These are phyloP conservation scores for Byssoonygena ceratinophila DNA, from an alignment of 2,329 filamentous ascomycete species.

Conservation along the genomic window DNA sequence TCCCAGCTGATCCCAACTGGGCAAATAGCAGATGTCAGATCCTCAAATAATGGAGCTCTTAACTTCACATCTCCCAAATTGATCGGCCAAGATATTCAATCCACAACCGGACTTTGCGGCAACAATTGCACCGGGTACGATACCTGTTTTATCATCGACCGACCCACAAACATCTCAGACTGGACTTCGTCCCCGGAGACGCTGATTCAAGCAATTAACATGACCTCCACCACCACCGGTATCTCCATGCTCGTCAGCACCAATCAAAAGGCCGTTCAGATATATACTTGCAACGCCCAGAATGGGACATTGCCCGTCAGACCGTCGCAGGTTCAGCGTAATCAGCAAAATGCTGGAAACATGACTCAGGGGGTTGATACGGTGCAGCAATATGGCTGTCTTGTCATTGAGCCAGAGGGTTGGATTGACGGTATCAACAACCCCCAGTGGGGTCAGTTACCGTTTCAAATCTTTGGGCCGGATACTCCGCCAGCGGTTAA, in stretches of 20 bases:
- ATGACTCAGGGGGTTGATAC: slow-evolving; percentile 31
- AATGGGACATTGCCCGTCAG: slow-evolving; percentile 50
- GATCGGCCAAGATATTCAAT: slow-evolving; percentile 58
- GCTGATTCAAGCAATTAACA: slow-evolving; percentile 45
- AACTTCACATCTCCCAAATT: slow-evolving; percentile 69
- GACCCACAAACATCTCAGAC: slow-evolving; percentile 24
- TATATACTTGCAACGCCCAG: slow-evolving; percentile 72
- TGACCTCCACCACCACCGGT: slow-evolving; percentile 60
- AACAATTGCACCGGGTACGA: slow-evolving; percentile 76
- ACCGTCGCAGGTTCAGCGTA: slow-evolving; percentile 38
- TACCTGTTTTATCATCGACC: slow-evolving; percentile 43
- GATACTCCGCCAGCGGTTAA: slow-evolving; percentile 33
- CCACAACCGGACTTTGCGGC: slow-evolving; percentile 64
- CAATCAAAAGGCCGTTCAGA: slow-evolving; percentile 78
- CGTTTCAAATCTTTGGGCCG: slow-evolving; percentile 34
- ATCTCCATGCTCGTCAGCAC: slow-evolving; percentile 72
- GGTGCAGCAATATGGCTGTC: slow-evolving; percentile 61
- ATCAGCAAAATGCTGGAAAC: slow-evolving; percentile 44
- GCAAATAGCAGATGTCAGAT: slow-evolving; percentile 63
- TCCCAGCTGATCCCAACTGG: slow-evolving; percentile 65
- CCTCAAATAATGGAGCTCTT: slow-evolving; percentile 45
- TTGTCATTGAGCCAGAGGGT: slow-evolving; percentile 86
- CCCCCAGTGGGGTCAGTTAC: slow-evolving; percentile 65
- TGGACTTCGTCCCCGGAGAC: slow-evolving; percentile 25
- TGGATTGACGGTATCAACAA: slow-evolving; percentile 92